Evolutionary conservation across 345 rosid species (phyloP).

Genomic region (Erysimum cheiranthoides): DNA sequence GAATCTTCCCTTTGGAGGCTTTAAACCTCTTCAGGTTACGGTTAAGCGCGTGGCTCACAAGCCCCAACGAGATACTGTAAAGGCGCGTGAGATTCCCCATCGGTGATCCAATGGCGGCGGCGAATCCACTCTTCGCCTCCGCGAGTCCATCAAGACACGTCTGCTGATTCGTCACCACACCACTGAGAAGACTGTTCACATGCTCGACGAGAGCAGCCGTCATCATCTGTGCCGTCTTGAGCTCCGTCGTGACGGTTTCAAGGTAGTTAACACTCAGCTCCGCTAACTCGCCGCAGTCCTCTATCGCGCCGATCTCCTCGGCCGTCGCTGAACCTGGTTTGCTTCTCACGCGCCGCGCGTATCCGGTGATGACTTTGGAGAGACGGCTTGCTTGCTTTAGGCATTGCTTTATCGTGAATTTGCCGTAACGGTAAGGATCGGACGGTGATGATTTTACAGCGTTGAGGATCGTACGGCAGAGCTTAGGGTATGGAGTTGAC

Average conservation of each 20-base stretch:
- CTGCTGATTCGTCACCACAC: constrained; percentile 72
- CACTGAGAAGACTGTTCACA: constrained; percentile 61
- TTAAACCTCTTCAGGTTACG: constrained; percentile 52
- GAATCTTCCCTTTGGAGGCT: constrained; percentile 29
- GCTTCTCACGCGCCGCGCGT: constrained; percentile 35
- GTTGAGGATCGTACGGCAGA: constrained; percentile 68
- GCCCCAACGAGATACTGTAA: constrained; percentile 65
- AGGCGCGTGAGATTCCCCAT: constrained; percentile 52
- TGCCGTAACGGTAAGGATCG: constrained; percentile 59
- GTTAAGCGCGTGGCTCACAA: constrained; percentile 56
- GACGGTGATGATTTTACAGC: constrained; percentile 53
- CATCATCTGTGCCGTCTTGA: constrained; percentile 46
- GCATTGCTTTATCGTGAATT: constrained; percentile 67
- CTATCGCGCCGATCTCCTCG: constrained; percentile 44
- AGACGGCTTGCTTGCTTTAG: constrained; percentile 56
- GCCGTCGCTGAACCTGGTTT: constrained; percentile 23
- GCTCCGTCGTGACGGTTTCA: constrained; percentile 47
- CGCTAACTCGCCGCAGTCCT: constrained; percentile 59
- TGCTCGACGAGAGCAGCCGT: constrained; percentile 54
- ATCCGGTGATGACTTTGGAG: constrained; percentile 48
- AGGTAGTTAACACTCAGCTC: constrained; percentile 61
- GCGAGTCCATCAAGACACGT: constrained; percentile 65
- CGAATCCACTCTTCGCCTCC: constrained; percentile 54
- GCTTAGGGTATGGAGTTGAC: constrained; percentile 71
- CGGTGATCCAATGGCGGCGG: constrained; percentile 46